Percentiles rank a stretch among this genome's conserved stretches.
These are phyloP conservation scores for Syzygium grande DNA, from an alignment of 345 rosid species.

Conservation along the genomic window DNA sequence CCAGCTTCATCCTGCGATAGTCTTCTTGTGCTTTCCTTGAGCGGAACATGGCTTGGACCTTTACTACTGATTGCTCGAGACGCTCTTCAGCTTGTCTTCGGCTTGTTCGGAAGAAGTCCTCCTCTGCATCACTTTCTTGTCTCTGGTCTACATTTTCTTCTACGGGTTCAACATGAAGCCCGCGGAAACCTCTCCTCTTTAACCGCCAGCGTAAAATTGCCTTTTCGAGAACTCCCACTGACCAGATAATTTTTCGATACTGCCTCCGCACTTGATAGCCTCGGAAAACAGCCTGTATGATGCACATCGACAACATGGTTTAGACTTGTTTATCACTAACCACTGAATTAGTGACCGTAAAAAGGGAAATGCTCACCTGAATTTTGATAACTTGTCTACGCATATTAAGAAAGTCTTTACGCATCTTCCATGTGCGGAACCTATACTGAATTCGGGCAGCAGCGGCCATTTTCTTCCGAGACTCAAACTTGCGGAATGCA, in stretches of 20 bases:
- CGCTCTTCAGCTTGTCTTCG: constrained; percentile 91
- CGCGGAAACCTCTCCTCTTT: constrained; percentile 81
- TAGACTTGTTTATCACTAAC: not conserved
- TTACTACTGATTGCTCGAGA: constrained; percentile 71
- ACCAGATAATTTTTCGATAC: constrained; percentile 74
- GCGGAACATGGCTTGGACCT: constrained; percentile 90
- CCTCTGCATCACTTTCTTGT: constrained; percentile 41
- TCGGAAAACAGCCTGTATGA: constrained; percentile 76
- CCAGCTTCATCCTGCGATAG: constrained; percentile 77
- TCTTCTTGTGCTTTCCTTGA: constrained; percentile 93
- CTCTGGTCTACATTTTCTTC: constrained; percentile 15
- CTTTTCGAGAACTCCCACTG: constrained; percentile 94
- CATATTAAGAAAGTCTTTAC: constrained; percentile 61
- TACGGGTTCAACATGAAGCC: constrained; percentile 45
- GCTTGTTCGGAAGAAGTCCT: constrained; percentile 69
- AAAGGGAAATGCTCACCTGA: constrained; percentile 41
- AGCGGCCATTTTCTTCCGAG: constrained; percentile 66
- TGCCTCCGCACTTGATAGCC: constrained; percentile 79
- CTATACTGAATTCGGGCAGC: constrained; percentile 78
- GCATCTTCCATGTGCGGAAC: constrained; percentile 83
- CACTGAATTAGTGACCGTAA: not conserved
- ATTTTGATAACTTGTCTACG: constrained; percentile 71
- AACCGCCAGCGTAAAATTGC: constrained; percentile 81
- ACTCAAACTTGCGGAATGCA: constrained; percentile 72
- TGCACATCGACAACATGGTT: not conserved